Conservation (phyloP, 2,329 filamentous ascomycete genomes). For the Colletotrichum filicis region DNA sequence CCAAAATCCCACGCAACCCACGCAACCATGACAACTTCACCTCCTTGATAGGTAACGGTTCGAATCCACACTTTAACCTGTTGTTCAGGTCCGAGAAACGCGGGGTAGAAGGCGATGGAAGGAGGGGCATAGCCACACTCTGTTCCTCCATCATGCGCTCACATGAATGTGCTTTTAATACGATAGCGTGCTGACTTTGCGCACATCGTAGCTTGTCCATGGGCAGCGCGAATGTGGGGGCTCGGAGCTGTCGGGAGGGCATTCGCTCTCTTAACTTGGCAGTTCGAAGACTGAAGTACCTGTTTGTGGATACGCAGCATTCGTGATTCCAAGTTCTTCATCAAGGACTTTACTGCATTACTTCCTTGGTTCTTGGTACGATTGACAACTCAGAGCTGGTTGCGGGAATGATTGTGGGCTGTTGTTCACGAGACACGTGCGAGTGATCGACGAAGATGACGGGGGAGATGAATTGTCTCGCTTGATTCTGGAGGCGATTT, state of each 20-base stretch:
- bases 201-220: not conserved
- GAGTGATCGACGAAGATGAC: slow-evolving; percentile 2
- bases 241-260: slow-evolving; percentile 12
- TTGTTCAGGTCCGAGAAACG: not conserved
- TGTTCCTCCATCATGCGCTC: slow-evolving; percentile 5
- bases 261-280: not conserved
- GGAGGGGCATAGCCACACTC: slow-evolving; percentile 25
- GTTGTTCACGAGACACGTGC: not conserved
- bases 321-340: not conserved
- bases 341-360: not conserved
- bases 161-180: not conserved
- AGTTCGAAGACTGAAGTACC: not conserved
- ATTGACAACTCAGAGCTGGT: not conserved
- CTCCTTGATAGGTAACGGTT: slow-evolving; percentile 1
- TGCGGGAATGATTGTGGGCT: not conserved
- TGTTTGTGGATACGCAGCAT: not conserved
- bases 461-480: not conserved
- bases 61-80: slow-evolving; percentile 1
- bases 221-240: not conserved
- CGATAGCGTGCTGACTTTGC: slow-evolving; percentile 6
- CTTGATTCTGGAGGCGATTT: not conserved
- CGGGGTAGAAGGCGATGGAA: slow-evolving; percentile 25
- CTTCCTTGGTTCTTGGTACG: not conserved
- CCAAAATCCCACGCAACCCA: slow-evolving; percentile 11
- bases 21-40: slow-evolving; percentile 22